Base-by-base conservation (phyloP, 2,329 filamentous ascomycete genomes). In the Cryphonectria nitschkei region DNA sequence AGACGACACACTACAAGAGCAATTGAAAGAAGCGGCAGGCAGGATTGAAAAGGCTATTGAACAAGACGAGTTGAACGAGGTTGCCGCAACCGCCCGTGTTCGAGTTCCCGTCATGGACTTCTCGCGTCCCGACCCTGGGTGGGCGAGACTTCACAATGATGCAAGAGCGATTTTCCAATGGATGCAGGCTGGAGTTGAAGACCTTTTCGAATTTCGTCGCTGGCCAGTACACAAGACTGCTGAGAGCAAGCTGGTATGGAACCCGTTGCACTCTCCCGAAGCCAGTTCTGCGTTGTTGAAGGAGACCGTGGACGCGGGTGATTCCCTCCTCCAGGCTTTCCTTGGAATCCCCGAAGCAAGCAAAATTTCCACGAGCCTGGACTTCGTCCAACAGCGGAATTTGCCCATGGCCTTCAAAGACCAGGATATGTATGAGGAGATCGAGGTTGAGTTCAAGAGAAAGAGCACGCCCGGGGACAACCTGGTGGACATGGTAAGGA, bases 41-140 rank as follows among this genome's bases (percentile, higher is more conserved):
- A 65, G 16, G 3, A 64, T 74, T n/a, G 75, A 74, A 74, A 72
- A 71, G n/a, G 65, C 60, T 13, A 72, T 74, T 8, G 76, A 78
- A 65, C 77, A 79, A 52, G 77, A 78, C 66, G 74, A 76, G 65
- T 73, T 78, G 7, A 68, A 77, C 26, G 75, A 77, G 16, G 68
- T 76, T 8, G 77, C 78, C 50, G 75, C 74, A 11, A 74, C 70
- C 37, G 73, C 73, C n/a, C 74, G 77, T 37, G 72, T 78, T 8
- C n/a, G 68, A 3, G 73, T 78, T n/a, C 78, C 77, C 0, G 50
- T 78, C 19, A 70, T 78, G 71, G 77, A 78, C 63, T 78, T 79
- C 52, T 75, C 73, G 11, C 58, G 76, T 13, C 71, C 76, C 6
- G 68, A 70, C 6, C 74, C 74, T 39, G 75, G 76, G 39, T 79